A percentile compares a stretch with the other conserved stretches of the same genome.
Evolutionary conservation across 768 basidiomycete genomes (phyloP).

Genomic region (Leccinum variicolor): DNA sequence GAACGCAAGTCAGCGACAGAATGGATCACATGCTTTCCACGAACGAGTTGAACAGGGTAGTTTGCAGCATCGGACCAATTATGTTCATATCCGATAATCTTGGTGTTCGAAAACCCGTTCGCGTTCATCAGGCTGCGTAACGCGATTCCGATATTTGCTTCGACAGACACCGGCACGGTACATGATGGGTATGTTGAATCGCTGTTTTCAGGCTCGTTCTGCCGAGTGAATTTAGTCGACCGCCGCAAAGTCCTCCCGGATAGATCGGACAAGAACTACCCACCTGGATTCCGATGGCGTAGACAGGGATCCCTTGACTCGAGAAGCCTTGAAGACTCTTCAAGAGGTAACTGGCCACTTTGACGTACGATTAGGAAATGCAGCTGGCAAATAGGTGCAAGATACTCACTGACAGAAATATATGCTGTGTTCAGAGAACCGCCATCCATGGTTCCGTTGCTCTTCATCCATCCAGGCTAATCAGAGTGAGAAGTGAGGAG

Average conservation of each 20-base stretch:
- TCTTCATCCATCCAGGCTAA: constrained; percentile 82
- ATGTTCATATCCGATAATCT: constrained; percentile 68
- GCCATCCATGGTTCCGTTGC: constrained; percentile 58
- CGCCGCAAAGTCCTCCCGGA: background rate
- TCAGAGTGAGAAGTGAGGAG: constrained; percentile 2
- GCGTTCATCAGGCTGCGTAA: constrained; percentile 59
- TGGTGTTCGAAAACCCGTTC: constrained; percentile 56
- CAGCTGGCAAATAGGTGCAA: background rate
- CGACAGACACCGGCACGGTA: constrained; percentile 48
- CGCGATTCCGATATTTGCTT: constrained; percentile 55
- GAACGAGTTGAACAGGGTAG: constrained; percentile 58
- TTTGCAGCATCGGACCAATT: constrained; percentile 68
- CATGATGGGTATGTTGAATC: constrained; percentile 70
- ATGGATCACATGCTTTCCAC: constrained; percentile 5
- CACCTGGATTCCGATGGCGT: constrained; percentile 60
- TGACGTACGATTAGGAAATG: background rate
- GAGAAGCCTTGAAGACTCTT: constrained; percentile 71
- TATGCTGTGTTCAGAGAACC: constrained; percentile 54
- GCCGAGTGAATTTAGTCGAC: constrained; percentile 4
- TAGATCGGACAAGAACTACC: background rate
- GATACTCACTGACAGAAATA: constrained; percentile 43
- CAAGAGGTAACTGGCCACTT: constrained; percentile 71
- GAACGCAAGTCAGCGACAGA: background rate
- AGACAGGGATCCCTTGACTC: constrained; percentile 54
- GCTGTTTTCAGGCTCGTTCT: constrained; percentile 55